Evolutionary conservation across 1,284 basidiomycete genomes (phyloP).

Genomic region (Apiotrichum akiyoshidainum): DNA sequence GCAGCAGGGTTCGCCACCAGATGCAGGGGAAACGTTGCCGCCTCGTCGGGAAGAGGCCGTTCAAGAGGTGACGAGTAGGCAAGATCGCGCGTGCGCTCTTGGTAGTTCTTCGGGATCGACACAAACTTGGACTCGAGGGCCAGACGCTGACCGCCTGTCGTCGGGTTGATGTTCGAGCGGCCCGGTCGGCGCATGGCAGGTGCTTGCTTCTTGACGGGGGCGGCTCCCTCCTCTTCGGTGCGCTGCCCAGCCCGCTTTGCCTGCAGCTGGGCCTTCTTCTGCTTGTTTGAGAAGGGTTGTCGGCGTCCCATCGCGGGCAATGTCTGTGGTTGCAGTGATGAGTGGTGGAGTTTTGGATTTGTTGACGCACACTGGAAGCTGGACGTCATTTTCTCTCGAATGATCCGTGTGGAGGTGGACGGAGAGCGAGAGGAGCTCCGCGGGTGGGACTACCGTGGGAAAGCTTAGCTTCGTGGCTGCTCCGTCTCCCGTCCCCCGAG

Average conservation of each 20-base stretch:
- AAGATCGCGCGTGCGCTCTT: constrained; percentile 61
- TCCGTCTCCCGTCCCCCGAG: too few species aligned
- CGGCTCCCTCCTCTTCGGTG: constrained; percentile 53
- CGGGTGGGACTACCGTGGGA: too few species aligned
- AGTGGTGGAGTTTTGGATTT: not conserved
- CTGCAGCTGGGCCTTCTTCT: constrained; percentile 66
- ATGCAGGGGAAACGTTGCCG: constrained; percentile 53
- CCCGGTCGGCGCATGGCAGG: constrained; percentile 8
- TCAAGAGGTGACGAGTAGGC: constrained; percentile 58
- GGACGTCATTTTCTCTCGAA: not conserved
- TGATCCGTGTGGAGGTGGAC: too few species aligned
- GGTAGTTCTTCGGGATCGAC: constrained; percentile 60
- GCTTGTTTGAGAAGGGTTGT: constrained; percentile 50
- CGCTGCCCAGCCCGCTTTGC: constrained; percentile 77
- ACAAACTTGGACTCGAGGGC: constrained; percentile 63
- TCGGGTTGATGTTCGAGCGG: constrained; percentile 47
- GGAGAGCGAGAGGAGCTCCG: too few species aligned
- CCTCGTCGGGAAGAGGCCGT: constrained; percentile 60
- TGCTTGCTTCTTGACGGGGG: constrained; percentile 15
- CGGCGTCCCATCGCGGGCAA: not conserved
- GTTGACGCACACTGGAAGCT: not conserved
- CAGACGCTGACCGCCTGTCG: constrained; percentile 10
- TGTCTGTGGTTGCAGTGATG: not conserved
- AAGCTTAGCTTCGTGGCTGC: too few species aligned
- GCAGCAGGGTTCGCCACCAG: constrained; percentile 23